phyloP scores from a whole-genome alignment of 257 asterid species.

The Scutellaria minor region DNA sequence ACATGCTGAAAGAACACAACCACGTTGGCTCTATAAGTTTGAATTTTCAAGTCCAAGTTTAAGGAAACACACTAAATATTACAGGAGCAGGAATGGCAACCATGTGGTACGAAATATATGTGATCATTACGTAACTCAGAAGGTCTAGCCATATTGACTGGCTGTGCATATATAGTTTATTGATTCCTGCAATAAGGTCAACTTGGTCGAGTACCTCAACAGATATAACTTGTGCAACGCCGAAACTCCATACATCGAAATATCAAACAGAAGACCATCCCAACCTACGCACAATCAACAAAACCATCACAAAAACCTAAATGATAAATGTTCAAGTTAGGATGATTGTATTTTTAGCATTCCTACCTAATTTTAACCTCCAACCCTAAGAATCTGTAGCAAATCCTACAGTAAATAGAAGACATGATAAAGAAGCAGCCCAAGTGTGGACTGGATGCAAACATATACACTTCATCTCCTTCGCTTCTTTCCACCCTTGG shows the following conservation, averaged over 20 bases:
- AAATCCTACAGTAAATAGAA: constrained; percentile 30
- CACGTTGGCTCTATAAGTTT: too few species aligned
- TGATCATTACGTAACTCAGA: too few species aligned
- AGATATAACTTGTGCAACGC: background rate
- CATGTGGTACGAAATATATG: too few species aligned
- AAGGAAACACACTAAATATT: too few species aligned
- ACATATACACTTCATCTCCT: constrained; percentile 41
- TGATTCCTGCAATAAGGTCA: too few species aligned
- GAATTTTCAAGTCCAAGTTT: too few species aligned
- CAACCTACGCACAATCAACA: constrained; percentile 29
- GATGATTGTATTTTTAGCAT: constrained; percentile 3
- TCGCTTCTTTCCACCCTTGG: constrained; percentile 64
- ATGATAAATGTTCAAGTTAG: constrained; percentile 4
- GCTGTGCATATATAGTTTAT: too few species aligned
- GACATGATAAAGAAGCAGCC: constrained; percentile 28
- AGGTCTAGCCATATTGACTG: too few species aligned
- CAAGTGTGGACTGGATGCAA: constrained; percentile 7
- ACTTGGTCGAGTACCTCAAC: background rate
- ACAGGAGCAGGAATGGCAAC: too few species aligned
- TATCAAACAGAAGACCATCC: constrained; percentile 24
- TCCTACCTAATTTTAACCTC: constrained; percentile 35
- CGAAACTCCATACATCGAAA: constrained; percentile 31
- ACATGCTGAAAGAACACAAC: too few species aligned
- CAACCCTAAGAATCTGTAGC: constrained; percentile 32
- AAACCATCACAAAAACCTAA: constrained; percentile 31